These are phyloP conservation scores for Chaetomium tenue DNA, from an alignment of 495 filamentous ascomycete species.

Conservation along the genomic window DNA sequence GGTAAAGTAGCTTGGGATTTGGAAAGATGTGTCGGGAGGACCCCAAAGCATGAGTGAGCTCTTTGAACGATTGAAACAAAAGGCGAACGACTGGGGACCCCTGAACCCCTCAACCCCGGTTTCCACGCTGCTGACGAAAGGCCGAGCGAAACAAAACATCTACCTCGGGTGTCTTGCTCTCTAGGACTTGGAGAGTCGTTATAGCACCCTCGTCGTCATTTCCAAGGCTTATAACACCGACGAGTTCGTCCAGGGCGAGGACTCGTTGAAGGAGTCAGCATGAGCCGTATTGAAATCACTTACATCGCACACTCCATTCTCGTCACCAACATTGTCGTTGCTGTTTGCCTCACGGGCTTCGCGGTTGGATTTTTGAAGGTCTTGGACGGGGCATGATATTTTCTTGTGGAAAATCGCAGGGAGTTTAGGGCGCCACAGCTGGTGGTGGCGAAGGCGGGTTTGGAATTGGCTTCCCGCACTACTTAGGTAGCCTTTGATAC, in stretches of 20 bases:
- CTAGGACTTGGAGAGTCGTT: constrained; percentile 11
- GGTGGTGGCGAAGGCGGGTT: too few relatives aligned
- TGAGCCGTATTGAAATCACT: background rate
- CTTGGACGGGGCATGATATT: too few relatives aligned
- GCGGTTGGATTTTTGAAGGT: too few relatives aligned
- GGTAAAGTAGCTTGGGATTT: too few relatives aligned
- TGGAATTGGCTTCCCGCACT: too few relatives aligned
- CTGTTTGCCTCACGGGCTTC: too few relatives aligned
- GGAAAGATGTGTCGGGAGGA: constrained; percentile 27
- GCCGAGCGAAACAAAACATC: constrained; percentile 14
- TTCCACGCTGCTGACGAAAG: constrained; percentile 11
- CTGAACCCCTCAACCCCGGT: background rate
- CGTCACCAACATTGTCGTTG: too few relatives aligned
- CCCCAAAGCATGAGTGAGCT: constrained; percentile 30
- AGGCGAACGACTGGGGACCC: constrained; percentile 16
- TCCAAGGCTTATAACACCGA: constrained; percentile 4
- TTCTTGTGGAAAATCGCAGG: too few relatives aligned
- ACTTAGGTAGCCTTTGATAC: too few relatives aligned
- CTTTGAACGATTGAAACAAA: constrained; percentile 33
- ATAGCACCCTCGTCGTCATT: background rate
- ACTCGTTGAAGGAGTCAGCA: constrained; percentile 5
- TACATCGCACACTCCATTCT: too few relatives aligned
- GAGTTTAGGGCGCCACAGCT: too few relatives aligned
- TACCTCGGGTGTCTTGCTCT: background rate
- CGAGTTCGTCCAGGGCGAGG: constrained; percentile 14